Evolutionary conservation across 805 yeast species (phyloP).

Genomic region (Yamadazyma insecticola): DNA sequence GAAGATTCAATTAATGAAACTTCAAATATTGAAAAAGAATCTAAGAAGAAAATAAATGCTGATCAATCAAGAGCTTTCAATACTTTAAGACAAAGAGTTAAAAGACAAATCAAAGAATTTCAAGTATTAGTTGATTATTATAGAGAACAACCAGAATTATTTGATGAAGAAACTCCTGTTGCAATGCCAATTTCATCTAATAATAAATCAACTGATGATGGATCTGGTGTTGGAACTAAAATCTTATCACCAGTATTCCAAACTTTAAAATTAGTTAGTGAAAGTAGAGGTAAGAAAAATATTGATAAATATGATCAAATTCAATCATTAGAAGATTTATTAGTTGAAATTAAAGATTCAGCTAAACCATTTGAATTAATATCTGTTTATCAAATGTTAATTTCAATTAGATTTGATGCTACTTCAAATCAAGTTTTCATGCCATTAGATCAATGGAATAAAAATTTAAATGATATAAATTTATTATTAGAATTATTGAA

Average conservation of each 20-base stretch:
- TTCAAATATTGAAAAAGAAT: constrained; percentile 43
- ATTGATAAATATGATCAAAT: constrained; percentile 81
- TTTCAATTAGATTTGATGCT: constrained; percentile 85
- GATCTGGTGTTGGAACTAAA: constrained; percentile 33
- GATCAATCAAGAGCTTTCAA: constrained; percentile 82
- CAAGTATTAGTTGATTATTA: constrained; percentile 54
- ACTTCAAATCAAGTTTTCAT: constrained; percentile 62
- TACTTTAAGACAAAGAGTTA: constrained; percentile 82
- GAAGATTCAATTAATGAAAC: constrained; percentile 61
- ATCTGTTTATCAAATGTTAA: constrained; percentile 69
- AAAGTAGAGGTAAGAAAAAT: constrained; percentile 93
- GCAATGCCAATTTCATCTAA: constrained; percentile 21
- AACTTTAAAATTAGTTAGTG: constrained; percentile 69
- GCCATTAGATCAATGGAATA: constrained; percentile 79
- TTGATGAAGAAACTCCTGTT: constrained; percentile 51
- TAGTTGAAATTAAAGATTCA: constrained; percentile 22
- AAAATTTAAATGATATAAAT: constrained; percentile 58
- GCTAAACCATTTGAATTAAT: constrained; percentile 67
- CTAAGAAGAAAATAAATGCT: constrained; percentile 73
- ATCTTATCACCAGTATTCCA: constrained; percentile 54
- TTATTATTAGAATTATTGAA: constrained; percentile 67
- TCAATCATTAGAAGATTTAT: constrained; percentile 59
- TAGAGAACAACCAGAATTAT: constrained; percentile 69
- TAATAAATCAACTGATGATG: constrained; percentile 28
- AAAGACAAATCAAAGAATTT: constrained; percentile 70